Percentiles rank a stretch among this genome's conserved stretches.
These are phyloP conservation scores for Xanthoconium stramineum DNA, from an alignment of 768 basidiomycete species.

Conservation along the genomic window DNA sequence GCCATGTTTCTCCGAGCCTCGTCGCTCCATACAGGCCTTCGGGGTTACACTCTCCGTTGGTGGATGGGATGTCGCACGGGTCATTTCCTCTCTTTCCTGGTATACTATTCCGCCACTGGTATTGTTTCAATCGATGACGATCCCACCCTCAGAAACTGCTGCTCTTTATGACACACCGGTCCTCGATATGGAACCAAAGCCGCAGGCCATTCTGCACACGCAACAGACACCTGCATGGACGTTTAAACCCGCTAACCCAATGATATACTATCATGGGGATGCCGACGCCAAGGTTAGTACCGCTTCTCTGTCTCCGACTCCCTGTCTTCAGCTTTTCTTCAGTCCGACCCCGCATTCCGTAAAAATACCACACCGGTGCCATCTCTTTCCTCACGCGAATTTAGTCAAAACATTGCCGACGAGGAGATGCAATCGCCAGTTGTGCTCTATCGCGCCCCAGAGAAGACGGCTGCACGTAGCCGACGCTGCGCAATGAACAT, in stretches of 20 bases:
- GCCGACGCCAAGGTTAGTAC: background rate
- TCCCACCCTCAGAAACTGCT: background rate
- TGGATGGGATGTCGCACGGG: background rate
- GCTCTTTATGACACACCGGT: background rate
- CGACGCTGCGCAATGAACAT: background rate
- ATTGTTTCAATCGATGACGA: background rate
- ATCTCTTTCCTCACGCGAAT: too few relatives aligned
- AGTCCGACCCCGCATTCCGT: background rate
- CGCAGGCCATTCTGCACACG: too few relatives aligned
- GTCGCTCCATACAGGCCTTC: background rate
- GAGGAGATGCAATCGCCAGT: background rate
- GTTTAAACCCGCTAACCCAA: background rate
- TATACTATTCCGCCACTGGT: background rate
- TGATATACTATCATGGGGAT: background rate
- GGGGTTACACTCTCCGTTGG: background rate
- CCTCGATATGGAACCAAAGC: background rate
- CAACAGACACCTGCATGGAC: background rate
- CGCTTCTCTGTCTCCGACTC: background rate
- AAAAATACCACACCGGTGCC: background rate
- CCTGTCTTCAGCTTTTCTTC: background rate
- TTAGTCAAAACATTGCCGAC: too few relatives aligned
- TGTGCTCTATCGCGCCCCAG: background rate
- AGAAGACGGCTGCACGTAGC: background rate
- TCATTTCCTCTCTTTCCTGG: background rate
- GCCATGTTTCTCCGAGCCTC: background rate